These are phyloP conservation scores for Didymella sp. DNA, from an alignment of 2,329 filamentous ascomycete genomes.

Conservation along the genomic window DNA sequence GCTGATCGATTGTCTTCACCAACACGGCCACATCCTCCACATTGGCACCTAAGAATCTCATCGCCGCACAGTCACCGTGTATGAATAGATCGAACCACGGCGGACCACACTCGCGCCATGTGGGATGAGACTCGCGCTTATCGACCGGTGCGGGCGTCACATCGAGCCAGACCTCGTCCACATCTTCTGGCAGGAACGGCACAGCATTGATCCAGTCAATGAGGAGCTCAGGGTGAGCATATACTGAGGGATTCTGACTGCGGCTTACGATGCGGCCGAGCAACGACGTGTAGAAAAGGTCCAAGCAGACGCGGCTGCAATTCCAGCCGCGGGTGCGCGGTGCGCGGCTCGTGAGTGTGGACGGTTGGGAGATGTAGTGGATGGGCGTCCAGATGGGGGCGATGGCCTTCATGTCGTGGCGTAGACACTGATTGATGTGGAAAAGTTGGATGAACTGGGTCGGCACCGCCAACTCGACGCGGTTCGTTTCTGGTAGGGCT, in stretches of 20 bases:
- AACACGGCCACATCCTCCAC: neutral
- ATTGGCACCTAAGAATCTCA: neutral
- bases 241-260: neutral
- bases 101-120: neutral
- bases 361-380: neutral
- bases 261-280: neutral
- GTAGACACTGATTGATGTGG: conserved; percentile 1
- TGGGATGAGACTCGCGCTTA: neutral
- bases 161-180: conserved; percentile 1
- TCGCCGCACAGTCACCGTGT: neutral
- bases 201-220: neutral
- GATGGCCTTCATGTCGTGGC: neutral
- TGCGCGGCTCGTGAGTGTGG: neutral
- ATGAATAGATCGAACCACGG: conserved; percentile 1
- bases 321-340: conserved; percentile 4
- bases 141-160: conserved; percentile 6
- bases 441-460: neutral
- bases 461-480: neutral
- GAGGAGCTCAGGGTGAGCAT: neutral
- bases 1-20: neutral
- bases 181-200: neutral
- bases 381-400: neutral
- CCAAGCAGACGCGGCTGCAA: conserved; percentile 2
- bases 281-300: neutral
- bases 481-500: neutral